Evolutionary conservation across 768 basidiomycete genomes (phyloP).

Genomic region (Phlegmacium glaucopus): DNA sequence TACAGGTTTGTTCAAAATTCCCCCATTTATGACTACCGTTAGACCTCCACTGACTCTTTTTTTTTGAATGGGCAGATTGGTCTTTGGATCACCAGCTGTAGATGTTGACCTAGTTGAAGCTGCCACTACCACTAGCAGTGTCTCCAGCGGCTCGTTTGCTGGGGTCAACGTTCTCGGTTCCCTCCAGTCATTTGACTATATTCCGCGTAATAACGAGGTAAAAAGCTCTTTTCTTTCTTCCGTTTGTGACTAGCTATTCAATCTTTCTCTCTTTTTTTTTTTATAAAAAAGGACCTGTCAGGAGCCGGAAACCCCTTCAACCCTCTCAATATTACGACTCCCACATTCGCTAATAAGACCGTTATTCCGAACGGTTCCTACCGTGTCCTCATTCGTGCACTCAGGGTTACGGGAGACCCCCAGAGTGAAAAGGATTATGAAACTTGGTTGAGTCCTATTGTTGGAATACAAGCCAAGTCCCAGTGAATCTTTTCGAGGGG

Average conservation of each 20-base stretch:
- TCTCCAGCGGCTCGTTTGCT: slow-evolving; percentile 30
- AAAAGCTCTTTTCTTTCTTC: slow-evolving; percentile 12
- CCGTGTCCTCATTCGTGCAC: slow-evolving; percentile 34
- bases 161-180: slow-evolving; percentile 38
- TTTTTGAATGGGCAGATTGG: slow-evolving; percentile 23
- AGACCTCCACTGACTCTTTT: neutral
- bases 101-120: slow-evolving; percentile 44
- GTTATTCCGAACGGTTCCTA: slow-evolving; percentile 37
- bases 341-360: slow-evolving; percentile 39
- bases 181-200: slow-evolving; percentile 40
- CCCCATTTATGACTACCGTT: too few species aligned
- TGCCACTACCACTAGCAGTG: slow-evolving; percentile 21
- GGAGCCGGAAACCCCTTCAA: slow-evolving; percentile 23
- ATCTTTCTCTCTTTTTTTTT: neutral
- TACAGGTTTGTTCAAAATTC: slow-evolving; percentile 24
- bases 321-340: slow-evolving; percentile 21
- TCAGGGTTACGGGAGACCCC: slow-evolving; percentile 38
- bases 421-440: slow-evolving; percentile 38
- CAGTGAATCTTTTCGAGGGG: too few species aligned
- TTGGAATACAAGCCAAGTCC: slow-evolving; percentile 32
- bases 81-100: slow-evolving; percentile 46
- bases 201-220: slow-evolving; percentile 42
- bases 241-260: slow-evolving; percentile 4
- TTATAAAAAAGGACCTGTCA: slow-evolving; percentile 5
- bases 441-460: slow-evolving; percentile 40